A percentile compares a stretch with the other conserved stretches of the same genome.
Evolutionary conservation across 2,329 filamentous ascomycete genomes (phyloP).

Genomic region (Claviceps pusilla): DNA sequence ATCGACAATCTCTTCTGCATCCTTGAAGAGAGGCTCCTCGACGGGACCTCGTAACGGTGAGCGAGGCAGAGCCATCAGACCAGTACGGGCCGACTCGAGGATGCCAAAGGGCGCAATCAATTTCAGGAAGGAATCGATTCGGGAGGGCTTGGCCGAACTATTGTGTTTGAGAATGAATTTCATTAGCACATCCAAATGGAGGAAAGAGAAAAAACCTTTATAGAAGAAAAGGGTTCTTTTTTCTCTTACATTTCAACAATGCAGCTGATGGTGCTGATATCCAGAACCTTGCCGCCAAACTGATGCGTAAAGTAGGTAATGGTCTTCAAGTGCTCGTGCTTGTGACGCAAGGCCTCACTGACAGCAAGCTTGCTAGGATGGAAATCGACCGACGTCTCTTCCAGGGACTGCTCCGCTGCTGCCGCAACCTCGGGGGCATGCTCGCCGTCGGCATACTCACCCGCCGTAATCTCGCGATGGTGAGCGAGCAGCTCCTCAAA

Average conservation of each 20-base stretch:
- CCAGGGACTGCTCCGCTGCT: slow-evolving; percentile 24
- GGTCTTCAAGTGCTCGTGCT: slow-evolving; percentile 91
- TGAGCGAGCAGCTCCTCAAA: slow-evolving; percentile 94
- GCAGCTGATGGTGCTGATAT: slow-evolving; percentile 96
- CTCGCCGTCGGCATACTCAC: slow-evolving; percentile 30
- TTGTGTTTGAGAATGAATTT: slow-evolving; percentile 16
- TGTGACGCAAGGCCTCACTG: slow-evolving; percentile 83
- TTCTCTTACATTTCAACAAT: slow-evolving; percentile 80
- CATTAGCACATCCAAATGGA: background rate
- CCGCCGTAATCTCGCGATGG: slow-evolving; percentile 69
- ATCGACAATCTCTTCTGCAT: slow-evolving; percentile 89
- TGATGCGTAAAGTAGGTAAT: slow-evolving; percentile 96
- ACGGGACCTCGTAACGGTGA: slow-evolving; percentile 67
- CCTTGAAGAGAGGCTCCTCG: slow-evolving; percentile 59
- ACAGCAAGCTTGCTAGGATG: slow-evolving; percentile 77
- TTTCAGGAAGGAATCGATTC: slow-evolving; percentile 97
- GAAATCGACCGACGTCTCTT: slow-evolving; percentile 50
- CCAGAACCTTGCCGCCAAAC: slow-evolving; percentile 91
- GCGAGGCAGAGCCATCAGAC: slow-evolving; percentile 89
- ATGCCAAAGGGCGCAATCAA: slow-evolving; percentile 89
- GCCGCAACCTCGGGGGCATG: slow-evolving; percentile 19
- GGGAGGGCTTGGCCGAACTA: slow-evolving; percentile 72
- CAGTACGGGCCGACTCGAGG: slow-evolving; percentile 85
- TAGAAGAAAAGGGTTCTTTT: slow-evolving; percentile 10
- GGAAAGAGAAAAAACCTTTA: too few relatives aligned